These are phyloP conservation scores for Hypocreales sp. DNA, from an alignment of 2,329 filamentous ascomycete genomes.

Conservation along the genomic window DNA sequence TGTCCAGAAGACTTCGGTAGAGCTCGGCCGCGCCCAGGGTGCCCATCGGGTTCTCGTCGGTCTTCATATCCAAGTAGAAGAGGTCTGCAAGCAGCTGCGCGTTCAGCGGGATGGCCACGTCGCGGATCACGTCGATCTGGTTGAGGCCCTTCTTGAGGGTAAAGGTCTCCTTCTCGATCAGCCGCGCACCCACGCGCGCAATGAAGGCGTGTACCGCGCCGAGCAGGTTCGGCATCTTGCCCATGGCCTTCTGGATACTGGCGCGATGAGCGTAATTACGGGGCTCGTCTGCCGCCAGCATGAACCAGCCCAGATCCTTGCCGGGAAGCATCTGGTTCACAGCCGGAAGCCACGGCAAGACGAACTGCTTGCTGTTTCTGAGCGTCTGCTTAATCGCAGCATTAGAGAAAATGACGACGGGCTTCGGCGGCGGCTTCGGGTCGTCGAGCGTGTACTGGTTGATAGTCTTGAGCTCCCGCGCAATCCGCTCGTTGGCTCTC, in stretches of 20 bases:
- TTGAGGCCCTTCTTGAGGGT: constrained; percentile 17
- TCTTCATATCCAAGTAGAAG: constrained; percentile 43
- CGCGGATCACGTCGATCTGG: constrained; percentile 27
- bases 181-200: constrained; percentile 16
- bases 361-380: constrained; percentile 15
- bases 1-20: constrained; percentile 24
- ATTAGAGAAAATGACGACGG: constrained; percentile 10
- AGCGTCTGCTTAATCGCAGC: constrained; percentile 17
- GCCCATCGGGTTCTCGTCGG: constrained; percentile 35
- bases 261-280: constrained; percentile 15
- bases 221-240: constrained; percentile 17
- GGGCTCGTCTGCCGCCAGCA: constrained; percentile 19
- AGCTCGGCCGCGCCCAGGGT: constrained; percentile 21
- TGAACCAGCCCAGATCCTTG: constrained; percentile 21
- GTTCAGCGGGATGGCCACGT: constrained; percentile 44
- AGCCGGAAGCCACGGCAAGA: constrained; percentile 16
- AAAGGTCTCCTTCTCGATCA: constrained; percentile 24
- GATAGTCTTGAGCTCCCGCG: constrained; percentile 20
- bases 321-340: constrained; percentile 17
- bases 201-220: constrained; percentile 16
- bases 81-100: constrained; percentile 38
- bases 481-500: constrained; percentile 21
- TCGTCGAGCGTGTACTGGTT: constrained; percentile 18
- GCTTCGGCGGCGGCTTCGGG: constrained; percentile 17
- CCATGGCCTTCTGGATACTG: constrained; percentile 14